Evolutionary conservation across 1,284 basidiomycete species (phyloP).

Genomic region (Gymnopus androsaceus): DNA sequence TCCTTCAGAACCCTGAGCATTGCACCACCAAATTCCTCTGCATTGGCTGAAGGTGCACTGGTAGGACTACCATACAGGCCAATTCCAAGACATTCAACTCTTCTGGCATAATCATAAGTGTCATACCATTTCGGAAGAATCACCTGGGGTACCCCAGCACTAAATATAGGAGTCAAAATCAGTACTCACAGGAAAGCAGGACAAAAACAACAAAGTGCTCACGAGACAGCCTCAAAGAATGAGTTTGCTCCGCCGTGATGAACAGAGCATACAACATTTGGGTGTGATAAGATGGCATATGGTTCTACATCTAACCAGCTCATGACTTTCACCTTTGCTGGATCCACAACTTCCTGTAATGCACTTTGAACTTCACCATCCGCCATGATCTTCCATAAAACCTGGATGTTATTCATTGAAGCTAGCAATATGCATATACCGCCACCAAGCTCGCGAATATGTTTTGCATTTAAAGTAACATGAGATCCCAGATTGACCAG

Average conservation of each 20-base stretch:
- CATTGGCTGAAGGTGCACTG: constrained; percentile 1
- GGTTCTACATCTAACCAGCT: constrained; percentile 8
- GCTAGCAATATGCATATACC: too few species aligned
- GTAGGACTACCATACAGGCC: constrained; percentile 6
- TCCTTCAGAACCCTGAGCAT: constrained; percentile 4
- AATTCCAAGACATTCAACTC: constrained; percentile 9
- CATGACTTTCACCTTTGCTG: constrained; percentile 11
- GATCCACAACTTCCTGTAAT: too few species aligned
- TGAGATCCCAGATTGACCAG: too few species aligned
- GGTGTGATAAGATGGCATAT: constrained; percentile 7
- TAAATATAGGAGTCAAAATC: not conserved
- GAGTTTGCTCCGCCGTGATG: constrained; percentile 20
- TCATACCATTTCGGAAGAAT: constrained; percentile 12
- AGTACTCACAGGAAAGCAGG: not conserved
- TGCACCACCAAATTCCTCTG: constrained; percentile 9
- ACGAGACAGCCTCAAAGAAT: constrained; percentile 14
- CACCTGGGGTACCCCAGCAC: constrained; percentile 11
- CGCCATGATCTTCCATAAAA: too few species aligned
- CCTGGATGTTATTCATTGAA: too few species aligned
- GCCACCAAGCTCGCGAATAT: too few species aligned
- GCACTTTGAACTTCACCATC: too few species aligned
- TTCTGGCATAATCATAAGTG: constrained; percentile 10
- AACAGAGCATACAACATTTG: constrained; percentile 9
- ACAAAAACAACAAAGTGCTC: not conserved
- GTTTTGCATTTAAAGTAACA: too few species aligned